Evolutionary conservation across 345 rosid genomes (phyloP).

Genomic region (Isatis tinctoria): DNA sequence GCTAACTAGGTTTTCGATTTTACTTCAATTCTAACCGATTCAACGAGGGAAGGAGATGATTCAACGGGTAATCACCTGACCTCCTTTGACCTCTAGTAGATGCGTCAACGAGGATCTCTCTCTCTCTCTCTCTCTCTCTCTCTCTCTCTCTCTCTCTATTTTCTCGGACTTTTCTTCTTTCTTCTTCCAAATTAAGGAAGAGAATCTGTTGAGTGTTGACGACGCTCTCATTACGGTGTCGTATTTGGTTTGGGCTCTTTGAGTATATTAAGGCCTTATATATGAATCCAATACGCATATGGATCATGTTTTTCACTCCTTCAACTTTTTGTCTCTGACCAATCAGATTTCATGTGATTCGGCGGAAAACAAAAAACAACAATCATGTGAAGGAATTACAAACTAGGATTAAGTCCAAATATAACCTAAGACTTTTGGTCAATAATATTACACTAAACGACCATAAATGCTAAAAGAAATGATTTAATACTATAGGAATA

Average conservation of each 20-base stretch:
- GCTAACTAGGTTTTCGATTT: constrained; percentile 9
- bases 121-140: background rate
- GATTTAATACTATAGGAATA: no score
- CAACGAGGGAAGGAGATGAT: constrained; percentile 26
- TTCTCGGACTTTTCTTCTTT: constrained; percentile 17
- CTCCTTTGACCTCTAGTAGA: constrained; percentile 15
- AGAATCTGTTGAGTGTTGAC: background rate
- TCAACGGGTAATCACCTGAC: constrained; percentile 22
- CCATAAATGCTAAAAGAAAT: no score
- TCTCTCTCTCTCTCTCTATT: constrained; percentile 6
- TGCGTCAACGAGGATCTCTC: constrained; percentile 18
- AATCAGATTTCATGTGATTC: no score
- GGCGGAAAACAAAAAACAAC: no score
- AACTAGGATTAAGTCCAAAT: no score
- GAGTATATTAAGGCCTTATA: background rate
- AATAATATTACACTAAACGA: no score
- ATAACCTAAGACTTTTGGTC: no score
- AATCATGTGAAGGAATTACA: no score
- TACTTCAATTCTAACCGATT: constrained; percentile 11
- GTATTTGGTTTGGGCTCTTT: constrained; percentile 4
- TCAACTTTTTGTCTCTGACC: no score
- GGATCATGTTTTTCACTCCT: background rate
- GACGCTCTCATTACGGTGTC: background rate
- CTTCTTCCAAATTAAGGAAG: constrained; percentile 16
- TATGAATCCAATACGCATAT: background rate